Percentiles rank a stretch among this genome's conserved stretches.
Conservation (phyloP, 2,329 filamentous ascomycete species). For the Fusarium phyllophilum region DNA sequence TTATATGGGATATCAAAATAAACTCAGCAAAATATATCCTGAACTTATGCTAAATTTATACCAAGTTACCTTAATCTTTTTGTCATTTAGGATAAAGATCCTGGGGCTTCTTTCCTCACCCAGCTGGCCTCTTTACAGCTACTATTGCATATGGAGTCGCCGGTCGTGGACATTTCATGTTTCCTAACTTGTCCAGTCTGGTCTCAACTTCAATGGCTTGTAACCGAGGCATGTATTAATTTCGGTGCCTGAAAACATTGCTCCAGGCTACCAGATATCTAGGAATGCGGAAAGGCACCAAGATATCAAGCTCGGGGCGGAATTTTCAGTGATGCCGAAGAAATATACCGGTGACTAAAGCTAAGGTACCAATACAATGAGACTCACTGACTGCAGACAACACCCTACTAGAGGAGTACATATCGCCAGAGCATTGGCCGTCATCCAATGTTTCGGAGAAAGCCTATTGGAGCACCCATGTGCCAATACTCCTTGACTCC, state of each 20-base stretch:
- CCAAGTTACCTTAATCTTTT: not conserved
- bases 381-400: not conserved
- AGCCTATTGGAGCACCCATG: not conserved
- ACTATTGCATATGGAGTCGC: not conserved
- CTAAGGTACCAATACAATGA: not conserved
- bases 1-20: not conserved
- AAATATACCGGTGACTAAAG: not conserved
- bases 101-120: no score
- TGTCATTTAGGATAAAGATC: no score
- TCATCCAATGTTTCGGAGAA: not conserved
- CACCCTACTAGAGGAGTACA: no score
- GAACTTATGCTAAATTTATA: not conserved
- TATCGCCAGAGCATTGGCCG: not conserved
- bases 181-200: not conserved
- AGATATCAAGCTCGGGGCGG: not conserved
- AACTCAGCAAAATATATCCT: not conserved
- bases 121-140: not conserved
- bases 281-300: not conserved
- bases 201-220: not conserved
- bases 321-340: not conserved
- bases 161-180: not conserved
- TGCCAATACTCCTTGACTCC: not conserved
- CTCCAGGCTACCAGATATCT: not conserved
- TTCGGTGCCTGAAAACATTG: not conserved
- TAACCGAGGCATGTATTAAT: not conserved